Conservation (phyloP, 164 flowering plant genomes). For the Aristolochia californica region DNA sequence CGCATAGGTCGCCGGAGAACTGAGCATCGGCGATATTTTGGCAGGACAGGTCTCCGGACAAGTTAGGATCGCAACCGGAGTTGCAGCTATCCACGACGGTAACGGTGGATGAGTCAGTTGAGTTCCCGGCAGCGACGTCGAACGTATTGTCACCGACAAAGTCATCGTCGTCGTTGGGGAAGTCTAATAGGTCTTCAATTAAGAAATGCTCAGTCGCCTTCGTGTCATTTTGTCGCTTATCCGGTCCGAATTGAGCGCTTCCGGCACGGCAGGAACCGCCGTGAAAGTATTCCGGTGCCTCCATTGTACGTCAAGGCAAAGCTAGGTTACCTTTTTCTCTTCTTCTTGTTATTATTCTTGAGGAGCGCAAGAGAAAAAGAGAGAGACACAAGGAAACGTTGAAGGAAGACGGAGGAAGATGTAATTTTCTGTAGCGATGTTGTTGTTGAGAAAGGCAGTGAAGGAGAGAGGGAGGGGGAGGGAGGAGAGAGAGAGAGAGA, state of each 20-base stretch:
- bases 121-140: constrained; percentile 19
- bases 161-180: constrained; percentile 54
- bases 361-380: background rate
- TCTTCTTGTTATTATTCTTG: background rate
- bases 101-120: constrained; percentile 49
- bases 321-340: background rate
- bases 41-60: constrained; percentile 21
- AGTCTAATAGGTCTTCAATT: constrained; percentile 81
- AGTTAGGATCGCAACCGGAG: constrained; percentile 35
- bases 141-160: constrained; percentile 12
- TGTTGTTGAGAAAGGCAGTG: too few species aligned
- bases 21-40: constrained; percentile 32
- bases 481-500: background rate
- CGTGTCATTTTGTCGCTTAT: constrained; percentile 23
- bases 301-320: constrained; percentile 25
- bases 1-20: constrained; percentile 70
- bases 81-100: constrained; percentile 57
- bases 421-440: too few species aligned
- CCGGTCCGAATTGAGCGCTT: constrained; percentile 22
- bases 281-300: constrained; percentile 39
- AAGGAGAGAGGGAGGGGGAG: too few species aligned
- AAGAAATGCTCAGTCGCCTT: constrained; percentile 45
- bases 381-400: background rate
- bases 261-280: constrained; percentile 16
- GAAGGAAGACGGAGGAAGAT: too few species aligned